phyloP scores from a whole-genome alignment of 441 rosid species.

The Caryocar brasiliense region DNA sequence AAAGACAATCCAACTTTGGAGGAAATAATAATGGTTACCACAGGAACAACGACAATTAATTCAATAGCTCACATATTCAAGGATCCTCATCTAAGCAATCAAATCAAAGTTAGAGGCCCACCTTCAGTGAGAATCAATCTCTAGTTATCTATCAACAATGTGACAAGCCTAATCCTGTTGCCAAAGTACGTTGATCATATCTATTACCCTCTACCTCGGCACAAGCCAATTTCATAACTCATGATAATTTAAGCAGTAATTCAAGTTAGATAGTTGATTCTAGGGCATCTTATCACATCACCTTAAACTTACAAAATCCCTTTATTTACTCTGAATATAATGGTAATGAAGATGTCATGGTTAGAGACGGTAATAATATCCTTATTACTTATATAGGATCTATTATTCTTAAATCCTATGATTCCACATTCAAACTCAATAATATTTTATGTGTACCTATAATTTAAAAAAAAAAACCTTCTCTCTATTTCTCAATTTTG shows the following conservation, averaged over 20 bases:
- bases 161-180: too few species aligned
- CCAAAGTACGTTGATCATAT: too few species aligned
- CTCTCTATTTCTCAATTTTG: background rate
- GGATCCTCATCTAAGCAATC: too few species aligned
- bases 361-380: slow-evolving; percentile 1
- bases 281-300: background rate
- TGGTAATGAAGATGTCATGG: background rate
- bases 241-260: background rate
- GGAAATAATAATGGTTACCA: too few species aligned
- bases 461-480: background rate
- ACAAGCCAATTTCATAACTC: too few species aligned
- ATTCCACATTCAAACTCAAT: background rate
- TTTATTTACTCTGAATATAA: background rate
- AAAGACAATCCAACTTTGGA: too few species aligned
- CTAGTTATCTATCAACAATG: too few species aligned
- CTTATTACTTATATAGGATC: background rate
- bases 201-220: too few species aligned
- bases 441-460: background rate
- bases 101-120: too few species aligned
- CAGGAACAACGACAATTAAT: too few species aligned
- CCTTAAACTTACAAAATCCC: background rate
- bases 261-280: background rate
- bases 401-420: background rate
- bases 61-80: too few species aligned
- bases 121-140: too few species aligned